Percentiles rank a stretch among this genome's conserved stretches.
phyloP scores from a whole-genome alignment of 768 basidiomycete genomes.

The Panaeolus cyanescens region DNA sequence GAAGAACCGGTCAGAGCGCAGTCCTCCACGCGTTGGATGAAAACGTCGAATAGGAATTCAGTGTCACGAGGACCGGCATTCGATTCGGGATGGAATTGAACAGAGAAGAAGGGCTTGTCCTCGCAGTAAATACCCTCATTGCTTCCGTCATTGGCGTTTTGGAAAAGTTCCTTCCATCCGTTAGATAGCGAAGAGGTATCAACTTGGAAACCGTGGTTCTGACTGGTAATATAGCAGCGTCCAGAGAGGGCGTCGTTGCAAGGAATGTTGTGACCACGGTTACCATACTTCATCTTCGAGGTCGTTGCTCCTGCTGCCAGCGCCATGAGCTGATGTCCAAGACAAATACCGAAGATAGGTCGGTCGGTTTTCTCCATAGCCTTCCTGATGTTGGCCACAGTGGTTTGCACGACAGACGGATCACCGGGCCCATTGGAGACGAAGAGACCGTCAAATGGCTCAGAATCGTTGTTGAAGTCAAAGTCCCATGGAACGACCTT shows the following conservation, averaged over 20 bases:
- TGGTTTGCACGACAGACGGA: constrained; percentile 78
- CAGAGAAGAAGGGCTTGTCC: constrained; percentile 95
- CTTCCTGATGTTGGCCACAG: constrained; percentile 66
- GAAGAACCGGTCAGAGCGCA: constrained; percentile 60
- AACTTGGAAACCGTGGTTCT: constrained; percentile 98
- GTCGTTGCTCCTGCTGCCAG: constrained; percentile 93
- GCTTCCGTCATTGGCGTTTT: constrained; percentile 95
- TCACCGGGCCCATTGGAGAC: constrained; percentile 98
- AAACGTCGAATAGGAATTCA: constrained; percentile 98
- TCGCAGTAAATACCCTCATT: constrained; percentile 98
- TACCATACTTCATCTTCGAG: constrained; percentile 99
- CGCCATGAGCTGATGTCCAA: constrained; percentile 96
- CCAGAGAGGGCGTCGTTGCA: constrained; percentile 94
- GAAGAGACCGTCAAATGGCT: constrained; percentile 93
- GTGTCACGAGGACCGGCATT: constrained; percentile 87
- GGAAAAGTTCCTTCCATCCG: constrained; percentile 94
- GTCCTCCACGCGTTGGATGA: constrained; percentile 85
- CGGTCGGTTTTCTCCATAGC: constrained; percentile 73
- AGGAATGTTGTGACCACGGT: constrained; percentile 98
- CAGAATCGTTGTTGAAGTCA: constrained; percentile 77
- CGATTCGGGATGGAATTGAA: constrained; percentile 97
- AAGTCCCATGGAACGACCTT: constrained; percentile 99
- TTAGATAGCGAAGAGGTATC: constrained; percentile 73
- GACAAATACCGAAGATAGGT: constrained; percentile 98
- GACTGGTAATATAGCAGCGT: constrained; percentile 97